phyloP scores from a whole-genome alignment of 139 green algal genomes.

The Chlamydomonas eustigma region DNA sequence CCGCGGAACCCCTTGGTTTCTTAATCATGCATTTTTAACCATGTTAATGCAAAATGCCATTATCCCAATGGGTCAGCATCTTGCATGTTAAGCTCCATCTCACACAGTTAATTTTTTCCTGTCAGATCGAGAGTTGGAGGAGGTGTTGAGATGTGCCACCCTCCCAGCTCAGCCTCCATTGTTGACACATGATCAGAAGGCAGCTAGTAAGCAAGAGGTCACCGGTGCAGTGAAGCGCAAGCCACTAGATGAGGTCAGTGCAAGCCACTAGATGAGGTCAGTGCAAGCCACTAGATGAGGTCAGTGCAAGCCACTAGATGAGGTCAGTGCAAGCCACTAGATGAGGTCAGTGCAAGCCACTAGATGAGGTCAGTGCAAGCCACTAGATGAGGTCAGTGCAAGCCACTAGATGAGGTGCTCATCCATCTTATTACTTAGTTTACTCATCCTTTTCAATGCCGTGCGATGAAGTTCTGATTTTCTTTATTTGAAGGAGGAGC shows the following conservation, averaged over 20 bases:
- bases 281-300: slow-evolving; percentile 26
- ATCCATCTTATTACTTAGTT: not conserved
- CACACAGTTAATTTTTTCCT: not conserved
- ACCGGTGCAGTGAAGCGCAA: slow-evolving; percentile 21
- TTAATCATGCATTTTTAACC: too few relatives aligned
- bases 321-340: not conserved
- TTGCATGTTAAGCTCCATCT: too few relatives aligned
- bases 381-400: not conserved
- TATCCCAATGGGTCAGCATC: not conserved
- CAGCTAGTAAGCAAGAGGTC: not conserved
- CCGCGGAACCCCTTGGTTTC: not conserved
- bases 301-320: slow-evolving; percentile 7
- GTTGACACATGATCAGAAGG: not conserved
- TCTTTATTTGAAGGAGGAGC: slow-evolving; percentile 35
- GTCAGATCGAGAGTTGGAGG: slow-evolving; percentile 54
- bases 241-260: slow-evolving; percentile 31
- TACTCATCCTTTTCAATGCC: not conserved
- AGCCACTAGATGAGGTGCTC: too few relatives aligned
- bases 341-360: slow-evolving; percentile 20
- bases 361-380: slow-evolving; percentile 29
- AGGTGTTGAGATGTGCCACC: slow-evolving; percentile 46
- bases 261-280: not conserved
- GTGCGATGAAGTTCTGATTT: not conserved
- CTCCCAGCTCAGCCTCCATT: slow-evolving; percentile 14
- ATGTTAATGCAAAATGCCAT: not conserved